Evolutionary conservation across 768 basidiomycete species (phyloP).

Genomic region (Clathrus columnatus): DNA sequence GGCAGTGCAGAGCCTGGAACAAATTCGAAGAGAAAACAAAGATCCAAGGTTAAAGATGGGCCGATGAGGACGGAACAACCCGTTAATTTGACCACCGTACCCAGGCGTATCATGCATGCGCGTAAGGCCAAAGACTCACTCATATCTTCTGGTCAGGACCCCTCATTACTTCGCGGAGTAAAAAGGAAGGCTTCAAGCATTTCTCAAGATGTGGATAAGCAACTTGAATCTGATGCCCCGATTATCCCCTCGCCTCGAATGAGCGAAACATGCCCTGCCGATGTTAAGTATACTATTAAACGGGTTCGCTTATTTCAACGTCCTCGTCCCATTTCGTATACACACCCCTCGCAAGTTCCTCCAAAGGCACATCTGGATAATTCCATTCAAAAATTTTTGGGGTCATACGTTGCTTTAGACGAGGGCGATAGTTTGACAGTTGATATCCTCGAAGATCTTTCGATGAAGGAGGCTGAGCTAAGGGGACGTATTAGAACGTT

Average conservation of each 20-base stretch:
- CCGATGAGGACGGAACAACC: not conserved
- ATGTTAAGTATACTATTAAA: constrained; percentile 35
- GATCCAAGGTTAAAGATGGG: not conserved
- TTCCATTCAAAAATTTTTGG: constrained; percentile 48
- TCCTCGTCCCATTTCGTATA: constrained; percentile 51
- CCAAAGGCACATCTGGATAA: constrained; percentile 39
- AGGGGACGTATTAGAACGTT: constrained; percentile 36
- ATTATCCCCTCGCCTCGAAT: not conserved
- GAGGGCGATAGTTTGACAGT: constrained; percentile 40
- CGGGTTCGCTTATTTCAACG: constrained; percentile 62
- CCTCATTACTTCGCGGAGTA: not conserved
- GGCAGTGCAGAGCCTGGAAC: not conserved
- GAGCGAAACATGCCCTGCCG: constrained; percentile 5
- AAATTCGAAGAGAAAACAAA: constrained; percentile 2
- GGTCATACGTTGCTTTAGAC: constrained; percentile 50
- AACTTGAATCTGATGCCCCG: constrained; percentile 12
- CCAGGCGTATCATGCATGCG: not conserved
- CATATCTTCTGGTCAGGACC: not conserved
- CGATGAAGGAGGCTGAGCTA: constrained; percentile 34
- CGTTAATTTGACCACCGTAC: not conserved
- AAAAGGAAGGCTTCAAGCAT: constrained; percentile 6
- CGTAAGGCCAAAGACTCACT: not conserved
- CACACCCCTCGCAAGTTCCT: constrained; percentile 58
- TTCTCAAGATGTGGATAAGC: constrained; percentile 3
- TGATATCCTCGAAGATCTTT: constrained; percentile 29